A percentile compares a stretch with the other conserved stretches of the same genome.
Evolutionary conservation across 805 yeast species (phyloP).

Genomic region (Pichia exigua): DNA sequence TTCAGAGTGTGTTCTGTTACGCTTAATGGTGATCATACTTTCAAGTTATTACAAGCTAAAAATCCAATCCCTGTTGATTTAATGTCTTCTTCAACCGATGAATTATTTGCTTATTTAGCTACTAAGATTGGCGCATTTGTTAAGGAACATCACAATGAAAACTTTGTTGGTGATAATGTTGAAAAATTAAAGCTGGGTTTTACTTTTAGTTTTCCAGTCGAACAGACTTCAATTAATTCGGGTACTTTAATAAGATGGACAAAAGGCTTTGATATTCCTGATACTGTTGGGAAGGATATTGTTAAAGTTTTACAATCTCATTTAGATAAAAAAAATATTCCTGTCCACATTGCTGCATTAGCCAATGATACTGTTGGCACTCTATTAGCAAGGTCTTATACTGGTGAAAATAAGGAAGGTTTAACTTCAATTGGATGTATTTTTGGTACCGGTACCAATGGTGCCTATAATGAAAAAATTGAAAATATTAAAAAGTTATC

Average conservation of each 20-base stretch:
- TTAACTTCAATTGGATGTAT: constrained; percentile 83
- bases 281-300: constrained; percentile 79
- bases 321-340: constrained; percentile 49
- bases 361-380: constrained; percentile 98
- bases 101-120: constrained; percentile 71
- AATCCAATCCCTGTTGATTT: constrained; percentile 70
- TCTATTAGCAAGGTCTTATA: constrained; percentile 77
- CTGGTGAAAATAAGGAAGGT: constrained; percentile 55
- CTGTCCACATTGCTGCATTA: constrained; percentile 73
- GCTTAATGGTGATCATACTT: constrained; percentile 73
- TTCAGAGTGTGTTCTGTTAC: constrained; percentile 88
- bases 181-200: constrained; percentile 67
- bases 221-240: constrained; percentile 69
- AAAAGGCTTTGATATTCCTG: constrained; percentile 84
- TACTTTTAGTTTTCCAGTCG: constrained; percentile 90
- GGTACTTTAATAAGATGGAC: constrained; percentile 94
- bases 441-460: constrained; percentile 97
- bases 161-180: constrained; percentile 11
- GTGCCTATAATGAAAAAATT: constrained; percentile 80
- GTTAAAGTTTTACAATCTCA: constrained; percentile 65
- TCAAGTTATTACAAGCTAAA: constrained; percentile 66
- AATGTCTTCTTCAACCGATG: constrained; percentile 59
- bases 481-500: constrained; percentile 68
- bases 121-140: constrained; percentile 59
- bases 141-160: constrained; percentile 49